Evolutionary conservation across 1,139 yeast species (phyloP), one percentile per base, ranked within the genome.

Genomic region (Sugiyamaella xylanicola): DNA sequence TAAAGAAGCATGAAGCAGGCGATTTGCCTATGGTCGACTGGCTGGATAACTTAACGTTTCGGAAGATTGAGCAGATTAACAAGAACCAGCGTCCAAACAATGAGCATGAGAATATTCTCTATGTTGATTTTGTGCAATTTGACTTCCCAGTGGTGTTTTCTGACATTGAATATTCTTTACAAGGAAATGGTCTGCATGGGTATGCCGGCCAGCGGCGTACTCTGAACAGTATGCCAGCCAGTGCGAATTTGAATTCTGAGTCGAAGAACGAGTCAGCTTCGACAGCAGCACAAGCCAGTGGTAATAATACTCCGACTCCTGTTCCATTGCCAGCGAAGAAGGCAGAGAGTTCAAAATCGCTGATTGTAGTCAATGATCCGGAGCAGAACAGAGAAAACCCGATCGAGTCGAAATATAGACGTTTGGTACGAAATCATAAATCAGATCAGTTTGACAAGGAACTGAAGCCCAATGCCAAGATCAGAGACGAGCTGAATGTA

Each of bases 391-490:
- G 77, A 15, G 82, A 79, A 57, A 95, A 91, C 64, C 97, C 97
- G 0, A 85, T 93, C 17, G 99, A 93, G 67, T 80, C 84, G 59
- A 95, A 93, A 68, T 90, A 87, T 67, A 83, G 96, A 61, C 83
- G 86, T 59, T 72, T 93, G 51, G 95, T 91, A 61, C 85, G 98
- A 70, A 83, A 88, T 51, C 89, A 87, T 66, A 86, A 88, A 63
- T 82, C 86, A 56, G 81, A 91, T 1, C 80, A 87, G 27, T 72
- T 89, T 36, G 98, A 92, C 68, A 85, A 84, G 63, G 97, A 91
- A 58, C 76, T 89, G 53, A 91, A 92, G 65, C 99, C 99, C 0
- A 86, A 95, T 17, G 87, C 97, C 1, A 87, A 85, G 64, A 77
- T 86, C 41, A 77, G 97, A 61, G 93, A 87, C 62, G 87, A 87